A percentile compares a stretch with the other conserved stretches of the same genome.
Conservation (phyloP, 1,284 basidiomycete species). For the Ceratobasidium sp. region DNA sequence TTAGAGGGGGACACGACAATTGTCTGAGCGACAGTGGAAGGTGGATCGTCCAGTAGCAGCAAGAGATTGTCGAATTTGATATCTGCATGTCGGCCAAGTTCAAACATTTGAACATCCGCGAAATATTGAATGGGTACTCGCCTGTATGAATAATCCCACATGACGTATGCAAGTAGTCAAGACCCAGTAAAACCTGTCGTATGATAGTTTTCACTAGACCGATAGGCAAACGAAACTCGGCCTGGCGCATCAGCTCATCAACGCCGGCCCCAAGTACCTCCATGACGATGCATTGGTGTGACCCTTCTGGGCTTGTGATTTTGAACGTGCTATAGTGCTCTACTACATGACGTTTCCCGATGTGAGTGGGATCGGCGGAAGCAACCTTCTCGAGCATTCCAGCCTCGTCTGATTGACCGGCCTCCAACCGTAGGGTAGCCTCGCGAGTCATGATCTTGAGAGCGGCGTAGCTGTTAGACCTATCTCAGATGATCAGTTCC, state of each 20-base stretch:
- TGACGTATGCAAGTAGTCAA: too few species aligned
- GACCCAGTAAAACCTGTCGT: too few species aligned
- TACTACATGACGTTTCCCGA: background rate
- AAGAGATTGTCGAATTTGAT: slow-evolving; percentile 98
- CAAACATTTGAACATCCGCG: too few species aligned
- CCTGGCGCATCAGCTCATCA: background rate
- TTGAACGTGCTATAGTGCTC: slow-evolving; percentile 1
- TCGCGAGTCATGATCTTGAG: too few species aligned
- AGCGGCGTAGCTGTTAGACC: slow-evolving; percentile 1
- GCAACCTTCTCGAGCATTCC: slow-evolving; percentile 1
- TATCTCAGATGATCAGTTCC: background rate
- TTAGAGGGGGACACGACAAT: background rate
- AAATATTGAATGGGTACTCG: too few species aligned
- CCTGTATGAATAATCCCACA: too few species aligned
- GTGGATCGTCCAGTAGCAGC: slow-evolving; percentile 54
- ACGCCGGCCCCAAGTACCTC: background rate
- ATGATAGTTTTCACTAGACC: too few species aligned
- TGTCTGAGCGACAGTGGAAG: too few species aligned
- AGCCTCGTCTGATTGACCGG: background rate
- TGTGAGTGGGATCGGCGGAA: too few species aligned
- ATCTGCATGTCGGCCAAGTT: too few species aligned
- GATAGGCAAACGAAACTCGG: slow-evolving; percentile 77
- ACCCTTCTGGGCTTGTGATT: background rate
- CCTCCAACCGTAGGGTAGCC: background rate
- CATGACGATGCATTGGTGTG: background rate